A percentile compares a stretch with the other conserved stretches of the same genome.
Conservation (phyloP, 495 filamentous ascomycete genomes). For the Parathielavia hyrcaniae region DNA sequence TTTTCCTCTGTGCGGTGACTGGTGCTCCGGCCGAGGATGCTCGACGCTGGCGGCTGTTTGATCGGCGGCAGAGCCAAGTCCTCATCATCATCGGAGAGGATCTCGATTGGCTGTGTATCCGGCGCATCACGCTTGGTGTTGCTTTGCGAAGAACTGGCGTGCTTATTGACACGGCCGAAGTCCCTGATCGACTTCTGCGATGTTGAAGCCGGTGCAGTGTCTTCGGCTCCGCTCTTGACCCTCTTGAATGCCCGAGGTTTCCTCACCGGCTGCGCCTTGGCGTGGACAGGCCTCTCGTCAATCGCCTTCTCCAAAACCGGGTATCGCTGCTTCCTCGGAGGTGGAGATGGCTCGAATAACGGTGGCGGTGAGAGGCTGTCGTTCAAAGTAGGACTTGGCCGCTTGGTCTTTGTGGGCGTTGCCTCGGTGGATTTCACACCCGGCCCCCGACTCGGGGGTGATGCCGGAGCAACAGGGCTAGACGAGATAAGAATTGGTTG, state of each 20-base stretch:
- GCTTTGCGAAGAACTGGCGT: background rate
- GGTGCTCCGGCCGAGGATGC: background rate
- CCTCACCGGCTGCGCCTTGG: background rate
- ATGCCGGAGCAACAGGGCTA: constrained; percentile 32
- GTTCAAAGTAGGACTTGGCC: constrained; percentile 1
- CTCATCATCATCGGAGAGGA: constrained; percentile 18
- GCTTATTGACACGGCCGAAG: constrained; percentile 17
- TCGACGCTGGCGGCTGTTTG: background rate
- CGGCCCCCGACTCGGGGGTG: constrained; percentile 18
- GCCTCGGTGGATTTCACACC: constrained; percentile 8
- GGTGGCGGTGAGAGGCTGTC: background rate
- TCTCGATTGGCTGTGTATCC: constrained; percentile 3
- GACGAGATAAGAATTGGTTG: constrained; percentile 42
- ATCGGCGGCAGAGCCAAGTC: constrained; percentile 5
- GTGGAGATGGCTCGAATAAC: background rate
- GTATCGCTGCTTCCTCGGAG: background rate
- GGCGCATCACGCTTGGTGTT: background rate
- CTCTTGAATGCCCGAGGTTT: constrained; percentile 23
- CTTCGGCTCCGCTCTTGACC: constrained; percentile 24
- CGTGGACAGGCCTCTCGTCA: background rate
- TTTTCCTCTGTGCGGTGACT: too few species aligned
- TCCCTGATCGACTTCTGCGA: constrained; percentile 18
- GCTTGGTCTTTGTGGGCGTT: constrained; percentile 14
- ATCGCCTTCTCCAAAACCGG: background rate
- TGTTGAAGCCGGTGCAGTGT: background rate